Evolutionary conservation across 371 early-diverging fungal species (phyloP), one percentile per base, ranked within the genome.

Genomic region (Funneliformis caledonium): DNA sequence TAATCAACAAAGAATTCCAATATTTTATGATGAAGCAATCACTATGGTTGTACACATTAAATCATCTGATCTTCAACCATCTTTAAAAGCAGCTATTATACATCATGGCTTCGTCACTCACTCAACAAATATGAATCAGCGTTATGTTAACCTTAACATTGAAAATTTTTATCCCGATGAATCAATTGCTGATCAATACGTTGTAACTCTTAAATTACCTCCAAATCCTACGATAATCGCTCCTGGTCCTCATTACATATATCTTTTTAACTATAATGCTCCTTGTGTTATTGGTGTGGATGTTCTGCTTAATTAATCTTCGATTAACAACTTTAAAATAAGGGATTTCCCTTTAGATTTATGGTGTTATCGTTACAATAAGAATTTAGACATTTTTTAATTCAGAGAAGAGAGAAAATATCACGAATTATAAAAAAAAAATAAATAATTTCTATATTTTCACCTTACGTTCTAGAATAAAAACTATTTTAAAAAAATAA

Each of bases 51-150:
- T 72, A 48, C 22, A 47, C 31, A 0, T 50, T 50, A 31, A 19
- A 10, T n/a, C 72, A 12, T 1, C 14, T 26, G 14, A 26, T 26
- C 22, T 11, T n/a, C n/a, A n/a, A 31, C 8, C 77, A 16, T 47
- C 0, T 22, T 26, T 31, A 11, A 75, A 84, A 1, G 85, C 84
- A 12, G 81, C 81, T 33, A 42, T 88, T 72, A 50, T 86, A 31
- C 86, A 85, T 61, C 78, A 74, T 33, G 88, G 86, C 9, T 85
- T 88, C 60, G 83, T 83, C 45, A 89, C 89, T 1, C 89, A 89
- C 64, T 85, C 88, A 31, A 83, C 82, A 22, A 87, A 88, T 59
- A 87, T 89, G 87, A 84, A 85, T 60, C 87, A 87, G 19, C 16
- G 79, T 70, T 70, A 70, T 70, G 79, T 79, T 7, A 16, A 42